Conservation (phyloP, 1,284 basidiomycete genomes). For the Marasmius tenuissimus region DNA sequence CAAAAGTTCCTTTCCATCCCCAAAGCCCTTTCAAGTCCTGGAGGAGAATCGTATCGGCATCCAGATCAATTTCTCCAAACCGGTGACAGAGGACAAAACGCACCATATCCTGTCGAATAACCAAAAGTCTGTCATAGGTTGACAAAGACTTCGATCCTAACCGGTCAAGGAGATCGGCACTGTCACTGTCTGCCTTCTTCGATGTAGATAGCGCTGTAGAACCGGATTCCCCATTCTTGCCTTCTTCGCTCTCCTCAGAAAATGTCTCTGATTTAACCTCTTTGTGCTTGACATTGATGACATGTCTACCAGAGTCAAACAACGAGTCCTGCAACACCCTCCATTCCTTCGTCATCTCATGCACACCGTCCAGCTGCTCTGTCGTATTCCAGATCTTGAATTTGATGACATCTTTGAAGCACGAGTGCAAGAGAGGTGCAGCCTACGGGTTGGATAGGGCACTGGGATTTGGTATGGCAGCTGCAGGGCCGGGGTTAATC, state of each 20-base stretch:
- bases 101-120: constrained; percentile 80
- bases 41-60: constrained; percentile 77
- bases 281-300: constrained; percentile 43
- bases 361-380: constrained; percentile 73
- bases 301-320: constrained; percentile 62
- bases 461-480: constrained; percentile 66
- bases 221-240: background rate
- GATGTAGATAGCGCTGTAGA: constrained; percentile 17
- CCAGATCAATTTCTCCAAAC: constrained; percentile 79
- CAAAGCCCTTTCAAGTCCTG: constrained; percentile 85
- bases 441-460: constrained; percentile 73
- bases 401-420: constrained; percentile 73
- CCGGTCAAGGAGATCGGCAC: constrained; percentile 59
- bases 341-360: constrained; percentile 75
- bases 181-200: constrained; percentile 35
- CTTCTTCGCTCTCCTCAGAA: constrained; percentile 11
- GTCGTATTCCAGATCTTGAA: constrained; percentile 86
- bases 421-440: constrained; percentile 70
- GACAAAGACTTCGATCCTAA: constrained; percentile 64
- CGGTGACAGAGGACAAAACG: constrained; percentile 78
- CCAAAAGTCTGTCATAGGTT: constrained; percentile 71
- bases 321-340: constrained; percentile 52
- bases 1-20: constrained; percentile 80
- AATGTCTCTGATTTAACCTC: constrained; percentile 23
- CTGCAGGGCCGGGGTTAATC: too few relatives aligned